Conservation (phyloP, 2,329 filamentous ascomycete genomes). For the Orbilia javanica region DNA sequence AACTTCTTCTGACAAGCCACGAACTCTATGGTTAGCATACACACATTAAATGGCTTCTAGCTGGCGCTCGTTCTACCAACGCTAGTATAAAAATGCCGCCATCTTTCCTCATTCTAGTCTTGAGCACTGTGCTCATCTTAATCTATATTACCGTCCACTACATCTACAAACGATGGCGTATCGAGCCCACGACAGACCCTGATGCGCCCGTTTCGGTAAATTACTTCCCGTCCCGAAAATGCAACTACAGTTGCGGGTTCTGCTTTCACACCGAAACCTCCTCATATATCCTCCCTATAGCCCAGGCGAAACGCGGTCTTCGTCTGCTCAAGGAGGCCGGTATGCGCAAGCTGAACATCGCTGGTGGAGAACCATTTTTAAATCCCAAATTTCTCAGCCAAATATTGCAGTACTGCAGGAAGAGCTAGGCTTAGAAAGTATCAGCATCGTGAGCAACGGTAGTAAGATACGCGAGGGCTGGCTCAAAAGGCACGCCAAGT, state of each 20-base stretch:
- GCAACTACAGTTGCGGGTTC: slow-evolving; percentile 67
- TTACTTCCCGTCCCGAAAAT: slow-evolving; percentile 8
- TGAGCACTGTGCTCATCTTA: neutral
- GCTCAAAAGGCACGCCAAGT: slow-evolving; percentile 65
- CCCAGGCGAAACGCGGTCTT: slow-evolving; percentile 67
- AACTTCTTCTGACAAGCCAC: neutral
- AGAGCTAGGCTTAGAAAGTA: slow-evolving; percentile 68
- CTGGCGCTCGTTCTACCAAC: too few species aligned
- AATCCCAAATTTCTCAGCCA: slow-evolving; percentile 67
- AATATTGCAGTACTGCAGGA: slow-evolving; percentile 68
- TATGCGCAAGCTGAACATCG: slow-evolving; percentile 72
- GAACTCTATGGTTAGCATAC: neutral
- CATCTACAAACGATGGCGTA: neutral
- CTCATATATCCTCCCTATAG: slow-evolving; percentile 66
- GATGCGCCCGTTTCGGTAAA: slow-evolving; percentile 5
- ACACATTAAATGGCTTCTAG: too few species aligned
- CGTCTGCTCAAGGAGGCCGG: slow-evolving; percentile 68
- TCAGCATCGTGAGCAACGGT: slow-evolving; percentile 71
- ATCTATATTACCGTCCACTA: neutral
- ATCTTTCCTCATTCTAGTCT: neutral
- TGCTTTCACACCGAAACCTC: slow-evolving; percentile 72
- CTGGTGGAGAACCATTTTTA: slow-evolving; percentile 71
- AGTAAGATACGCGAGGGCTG: slow-evolving; percentile 67
- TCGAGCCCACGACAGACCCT: neutral
- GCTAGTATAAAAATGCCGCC: neutral